phyloP scores from a whole-genome alignment of 2,329 filamentous ascomycete genomes.

The Exophiala bonariae region DNA sequence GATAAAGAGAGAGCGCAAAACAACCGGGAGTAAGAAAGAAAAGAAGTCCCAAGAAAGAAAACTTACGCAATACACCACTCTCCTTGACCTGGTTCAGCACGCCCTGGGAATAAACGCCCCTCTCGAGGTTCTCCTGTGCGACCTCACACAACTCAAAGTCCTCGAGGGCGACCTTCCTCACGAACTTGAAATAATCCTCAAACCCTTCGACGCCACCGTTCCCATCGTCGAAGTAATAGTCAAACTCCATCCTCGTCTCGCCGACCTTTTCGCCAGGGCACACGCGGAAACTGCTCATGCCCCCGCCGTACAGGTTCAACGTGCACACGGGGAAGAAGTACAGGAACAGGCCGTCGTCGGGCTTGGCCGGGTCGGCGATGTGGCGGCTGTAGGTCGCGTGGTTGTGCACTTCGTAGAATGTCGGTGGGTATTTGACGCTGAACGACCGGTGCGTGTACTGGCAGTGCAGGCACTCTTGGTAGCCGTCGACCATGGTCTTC shows the following conservation, averaged over 20 bases:
- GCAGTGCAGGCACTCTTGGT: constrained; percentile 60
- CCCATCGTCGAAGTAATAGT: constrained; percentile 55
- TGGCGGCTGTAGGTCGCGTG: constrained; percentile 58
- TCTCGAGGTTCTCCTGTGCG: constrained; percentile 55
- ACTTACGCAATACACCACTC: constrained; percentile 54
- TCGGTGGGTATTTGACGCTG: constrained; percentile 55
- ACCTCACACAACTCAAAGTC: constrained; percentile 60
- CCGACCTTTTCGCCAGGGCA: constrained; percentile 52
- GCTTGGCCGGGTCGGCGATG: constrained; percentile 54
- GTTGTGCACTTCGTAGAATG: constrained; percentile 57
- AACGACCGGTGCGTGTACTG: constrained; percentile 60
- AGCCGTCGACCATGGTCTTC: constrained; percentile 62
- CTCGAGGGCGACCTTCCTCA: constrained; percentile 57
- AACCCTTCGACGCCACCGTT: constrained; percentile 49
- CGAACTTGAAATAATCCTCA: constrained; percentile 58
- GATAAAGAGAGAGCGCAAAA: neutral
- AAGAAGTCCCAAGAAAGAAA: constrained; percentile 14
- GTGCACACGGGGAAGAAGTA: constrained; percentile 61
- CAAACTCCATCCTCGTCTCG: constrained; percentile 58
- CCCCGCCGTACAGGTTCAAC: constrained; percentile 58
- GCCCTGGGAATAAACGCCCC: constrained; percentile 56
- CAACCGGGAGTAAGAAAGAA: constrained; percentile 16
- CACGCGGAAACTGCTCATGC: constrained; percentile 58
- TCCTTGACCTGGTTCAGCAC: constrained; percentile 58
- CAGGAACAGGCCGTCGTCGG: constrained; percentile 56